Evolutionary conservation across 2,329 filamentous ascomycete species (phyloP).

Genomic region (Talaromyces sp.): DNA sequence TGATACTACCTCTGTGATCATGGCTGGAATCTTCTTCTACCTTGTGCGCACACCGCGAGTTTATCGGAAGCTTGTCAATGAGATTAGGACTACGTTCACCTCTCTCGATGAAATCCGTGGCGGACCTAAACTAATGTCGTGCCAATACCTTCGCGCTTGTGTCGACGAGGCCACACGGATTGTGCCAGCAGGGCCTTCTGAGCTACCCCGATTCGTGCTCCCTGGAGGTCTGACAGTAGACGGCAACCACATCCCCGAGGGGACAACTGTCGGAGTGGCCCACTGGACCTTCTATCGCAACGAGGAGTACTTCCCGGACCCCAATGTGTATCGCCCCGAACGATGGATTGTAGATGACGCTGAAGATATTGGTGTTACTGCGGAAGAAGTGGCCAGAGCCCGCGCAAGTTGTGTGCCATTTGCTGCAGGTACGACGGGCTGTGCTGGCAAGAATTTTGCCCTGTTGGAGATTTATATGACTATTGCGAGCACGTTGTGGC

Average conservation of each 20-base stretch:
- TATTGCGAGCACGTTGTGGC: conserved; percentile 2
- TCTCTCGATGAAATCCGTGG: not conserved
- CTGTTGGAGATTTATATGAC: conserved; percentile 6
- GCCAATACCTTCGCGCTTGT: conserved; percentile 3
- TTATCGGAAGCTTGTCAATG: not conserved
- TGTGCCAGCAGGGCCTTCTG: not conserved
- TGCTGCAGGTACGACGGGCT: not conserved
- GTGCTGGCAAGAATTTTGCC: not conserved
- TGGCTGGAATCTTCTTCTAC: conserved; percentile 9
- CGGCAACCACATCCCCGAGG: not conserved
- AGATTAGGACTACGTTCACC: not conserved
- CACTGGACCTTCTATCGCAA: not conserved
- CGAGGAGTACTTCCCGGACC: not conserved
- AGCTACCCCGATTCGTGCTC: not conserved
- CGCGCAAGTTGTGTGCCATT: not conserved
- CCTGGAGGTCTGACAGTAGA: not conserved
- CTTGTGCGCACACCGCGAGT: not conserved
- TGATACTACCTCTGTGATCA: conserved; percentile 3
- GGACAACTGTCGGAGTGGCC: not conserved
- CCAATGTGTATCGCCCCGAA: not conserved
- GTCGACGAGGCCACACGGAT: not conserved
- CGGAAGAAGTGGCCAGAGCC: not conserved
- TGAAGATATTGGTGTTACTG: not conserved
- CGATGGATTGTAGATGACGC: conserved; percentile 4
- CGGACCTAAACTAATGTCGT: not conserved